These are phyloP conservation scores for Sistotremastrum niveocremeum DNA, from an alignment of 768 basidiomycete genomes.

Conservation along the genomic window DNA sequence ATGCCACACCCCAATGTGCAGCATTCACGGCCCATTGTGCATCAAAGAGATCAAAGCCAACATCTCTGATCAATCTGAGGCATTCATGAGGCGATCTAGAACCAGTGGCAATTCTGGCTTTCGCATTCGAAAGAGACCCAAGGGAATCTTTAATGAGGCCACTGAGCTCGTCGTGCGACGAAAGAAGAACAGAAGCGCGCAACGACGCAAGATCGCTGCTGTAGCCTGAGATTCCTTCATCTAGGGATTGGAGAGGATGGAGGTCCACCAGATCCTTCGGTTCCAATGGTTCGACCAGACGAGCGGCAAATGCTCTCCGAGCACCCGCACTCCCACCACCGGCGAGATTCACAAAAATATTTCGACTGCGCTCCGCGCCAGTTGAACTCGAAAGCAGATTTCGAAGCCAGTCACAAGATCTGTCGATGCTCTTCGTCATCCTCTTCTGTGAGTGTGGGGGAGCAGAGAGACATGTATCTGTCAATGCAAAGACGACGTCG, in stretches of 20 bases:
- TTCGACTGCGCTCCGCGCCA: slow-evolving; percentile 7
- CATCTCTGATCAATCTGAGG: slow-evolving; percentile 43
- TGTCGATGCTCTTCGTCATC: slow-evolving; percentile 59
- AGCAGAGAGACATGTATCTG: slow-evolving; percentile 52
- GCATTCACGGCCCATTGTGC: slow-evolving; percentile 55
- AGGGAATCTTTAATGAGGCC: slow-evolving; percentile 51
- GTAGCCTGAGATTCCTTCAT: slow-evolving; percentile 62
- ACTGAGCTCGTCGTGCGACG: slow-evolving; percentile 10
- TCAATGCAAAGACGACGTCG: slow-evolving; percentile 58
- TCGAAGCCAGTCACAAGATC: slow-evolving; percentile 51
- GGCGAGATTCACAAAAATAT: slow-evolving; percentile 56
- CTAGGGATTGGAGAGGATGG: slow-evolving; percentile 38
- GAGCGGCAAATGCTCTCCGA: slow-evolving; percentile 47
- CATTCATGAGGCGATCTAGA: slow-evolving; percentile 60
- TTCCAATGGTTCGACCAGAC: slow-evolving; percentile 41
- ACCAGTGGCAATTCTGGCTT: slow-evolving; percentile 51
- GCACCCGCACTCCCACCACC: slow-evolving; percentile 45
- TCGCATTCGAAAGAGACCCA: slow-evolving; percentile 31
- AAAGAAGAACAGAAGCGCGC: slow-evolving; percentile 17
- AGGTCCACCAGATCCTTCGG: slow-evolving; percentile 41
- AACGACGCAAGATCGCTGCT: slow-evolving; percentile 51
- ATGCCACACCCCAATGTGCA: slow-evolving; percentile 55
- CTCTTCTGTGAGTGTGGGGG: slow-evolving; percentile 69
- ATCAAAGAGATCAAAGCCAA: slow-evolving; percentile 71
- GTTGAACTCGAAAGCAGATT: slow-evolving; percentile 27